These are phyloP conservation scores for Sechiopsis laciniata DNA, from an alignment of 306 rosid species.

Conservation along the genomic window DNA sequence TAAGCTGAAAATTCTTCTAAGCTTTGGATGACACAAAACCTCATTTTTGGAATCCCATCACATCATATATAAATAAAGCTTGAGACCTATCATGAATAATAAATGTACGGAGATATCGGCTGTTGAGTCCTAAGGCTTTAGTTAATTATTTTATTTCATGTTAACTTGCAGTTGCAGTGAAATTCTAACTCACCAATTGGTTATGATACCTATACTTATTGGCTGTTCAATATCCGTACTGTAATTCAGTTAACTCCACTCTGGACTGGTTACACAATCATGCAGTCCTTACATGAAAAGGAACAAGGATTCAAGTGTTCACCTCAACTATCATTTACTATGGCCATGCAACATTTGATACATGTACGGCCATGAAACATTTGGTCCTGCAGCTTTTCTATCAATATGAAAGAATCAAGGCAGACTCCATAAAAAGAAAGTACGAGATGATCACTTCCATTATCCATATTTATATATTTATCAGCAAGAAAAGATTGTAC, in stretches of 20 bases:
- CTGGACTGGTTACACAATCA: slow-evolving; percentile 5
- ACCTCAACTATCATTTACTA: background rate
- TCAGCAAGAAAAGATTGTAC: background rate
- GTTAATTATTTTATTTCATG: background rate
- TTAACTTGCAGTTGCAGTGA: background rate
- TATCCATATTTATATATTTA: background rate
- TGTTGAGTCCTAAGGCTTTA: background rate
- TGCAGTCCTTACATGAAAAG: background rate
- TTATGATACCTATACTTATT: background rate
- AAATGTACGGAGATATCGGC: too few species aligned
- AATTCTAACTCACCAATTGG: background rate
- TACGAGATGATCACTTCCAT: background rate
- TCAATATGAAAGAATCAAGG: background rate
- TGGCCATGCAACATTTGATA: background rate
- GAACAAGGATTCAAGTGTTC: background rate
- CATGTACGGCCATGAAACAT: background rate
- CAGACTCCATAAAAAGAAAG: background rate
- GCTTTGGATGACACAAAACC: too few species aligned
- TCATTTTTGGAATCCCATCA: too few species aligned
- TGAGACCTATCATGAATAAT: too few species aligned
- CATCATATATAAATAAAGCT: too few species aligned
- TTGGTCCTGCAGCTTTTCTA: background rate
- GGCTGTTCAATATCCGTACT: background rate
- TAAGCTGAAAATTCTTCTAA: too few species aligned
- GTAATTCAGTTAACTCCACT: slow-evolving; percentile 1